These are phyloP conservation scores for Phlebopus sp. DNA, from an alignment of 1,284 basidiomycete species.

Conservation along the genomic window DNA sequence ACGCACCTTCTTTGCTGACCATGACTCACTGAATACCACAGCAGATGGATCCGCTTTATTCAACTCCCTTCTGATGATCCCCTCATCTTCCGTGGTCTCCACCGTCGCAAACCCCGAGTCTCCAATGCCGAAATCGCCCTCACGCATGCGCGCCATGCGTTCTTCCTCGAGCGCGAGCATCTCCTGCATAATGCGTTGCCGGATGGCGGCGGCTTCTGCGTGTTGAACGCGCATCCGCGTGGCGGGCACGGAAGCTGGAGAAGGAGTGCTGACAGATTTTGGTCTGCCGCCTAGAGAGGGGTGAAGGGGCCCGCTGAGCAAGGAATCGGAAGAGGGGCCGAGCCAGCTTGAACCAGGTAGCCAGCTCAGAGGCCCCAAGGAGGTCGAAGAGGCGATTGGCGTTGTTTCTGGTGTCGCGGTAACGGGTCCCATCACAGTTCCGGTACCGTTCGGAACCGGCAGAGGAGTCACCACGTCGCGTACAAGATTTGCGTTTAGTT, in stretches of 20 bases:
- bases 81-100: conserved; percentile 84
- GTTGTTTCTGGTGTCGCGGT: conserved; percentile 9
- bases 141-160: conserved; percentile 91
- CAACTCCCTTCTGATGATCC: conserved; percentile 88
- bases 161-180: conserved; percentile 98
- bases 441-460: conserved; percentile 33
- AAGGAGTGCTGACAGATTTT: conserved; percentile 21
- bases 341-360: conserved; percentile 67
- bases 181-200: conserved; percentile 97
- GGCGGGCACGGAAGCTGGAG: conserved; percentile 24
- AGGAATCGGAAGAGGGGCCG: conserved; percentile 26
- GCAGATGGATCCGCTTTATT: conserved; percentile 98
- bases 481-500: conserved; percentile 84
- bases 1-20: conserved; percentile 87
- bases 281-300: conserved; percentile 31
- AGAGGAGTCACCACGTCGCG: conserved; percentile 46
- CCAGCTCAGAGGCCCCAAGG: conserved; percentile 50
- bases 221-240: conserved; percentile 68
- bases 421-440: conserved; percentile 12
- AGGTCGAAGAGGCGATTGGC: conserved; percentile 18
- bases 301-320: conserved; percentile 27
- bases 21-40: conserved; percentile 93
- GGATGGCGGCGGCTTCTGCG: conserved; percentile 85
- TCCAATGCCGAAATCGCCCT: conserved; percentile 54
- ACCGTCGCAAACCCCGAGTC: conserved; percentile 34